Conservation (phyloP, 306 rosid species). For the Vigna nakashimae region DNA sequence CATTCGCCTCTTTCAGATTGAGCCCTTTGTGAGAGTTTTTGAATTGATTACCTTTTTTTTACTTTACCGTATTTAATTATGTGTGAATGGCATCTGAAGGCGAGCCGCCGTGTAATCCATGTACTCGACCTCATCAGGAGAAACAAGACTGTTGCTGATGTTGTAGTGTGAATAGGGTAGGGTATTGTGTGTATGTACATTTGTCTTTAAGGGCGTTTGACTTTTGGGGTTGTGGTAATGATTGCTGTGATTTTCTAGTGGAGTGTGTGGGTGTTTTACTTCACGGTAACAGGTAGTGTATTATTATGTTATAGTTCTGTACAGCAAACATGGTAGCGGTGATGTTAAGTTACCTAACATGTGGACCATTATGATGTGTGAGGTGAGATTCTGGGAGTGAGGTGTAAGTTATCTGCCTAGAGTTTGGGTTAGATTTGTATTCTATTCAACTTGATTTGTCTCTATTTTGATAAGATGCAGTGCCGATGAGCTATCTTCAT, state of each 20-base stretch:
- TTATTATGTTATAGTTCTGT: neutral
- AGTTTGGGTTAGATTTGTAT: constrained; percentile 36
- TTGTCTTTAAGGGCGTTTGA: constrained; percentile 42
- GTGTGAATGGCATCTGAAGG: neutral
- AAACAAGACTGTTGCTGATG: neutral
- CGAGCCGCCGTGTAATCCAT: neutral
- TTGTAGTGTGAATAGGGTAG: constrained; percentile 15
- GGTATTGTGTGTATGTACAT: neutral
- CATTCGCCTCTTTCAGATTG: neutral
- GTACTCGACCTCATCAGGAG: neutral
- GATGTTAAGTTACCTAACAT: constrained; percentile 53
- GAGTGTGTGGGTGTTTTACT: constrained; percentile 24
- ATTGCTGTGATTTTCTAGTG: constrained; percentile 38
- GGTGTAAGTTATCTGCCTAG: constrained; percentile 42
- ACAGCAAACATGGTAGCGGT: constrained; percentile 43
- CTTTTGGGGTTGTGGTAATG: constrained; percentile 42
- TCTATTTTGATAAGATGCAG: constrained; percentile 19
- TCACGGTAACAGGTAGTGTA: neutral
- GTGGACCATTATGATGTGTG: constrained; percentile 49
- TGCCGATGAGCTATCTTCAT: constrained; percentile 18
- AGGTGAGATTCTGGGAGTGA: constrained; percentile 43
- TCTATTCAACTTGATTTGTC: constrained; percentile 13
- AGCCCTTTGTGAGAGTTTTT: neutral
- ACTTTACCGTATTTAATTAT: neutral
- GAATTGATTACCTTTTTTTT: neutral